A percentile compares a stretch with the other conserved stretches of the same genome.
These are phyloP conservation scores for Canariomyces notabilis DNA, from an alignment of 2,329 filamentous ascomycete genomes.

Conservation along the genomic window DNA sequence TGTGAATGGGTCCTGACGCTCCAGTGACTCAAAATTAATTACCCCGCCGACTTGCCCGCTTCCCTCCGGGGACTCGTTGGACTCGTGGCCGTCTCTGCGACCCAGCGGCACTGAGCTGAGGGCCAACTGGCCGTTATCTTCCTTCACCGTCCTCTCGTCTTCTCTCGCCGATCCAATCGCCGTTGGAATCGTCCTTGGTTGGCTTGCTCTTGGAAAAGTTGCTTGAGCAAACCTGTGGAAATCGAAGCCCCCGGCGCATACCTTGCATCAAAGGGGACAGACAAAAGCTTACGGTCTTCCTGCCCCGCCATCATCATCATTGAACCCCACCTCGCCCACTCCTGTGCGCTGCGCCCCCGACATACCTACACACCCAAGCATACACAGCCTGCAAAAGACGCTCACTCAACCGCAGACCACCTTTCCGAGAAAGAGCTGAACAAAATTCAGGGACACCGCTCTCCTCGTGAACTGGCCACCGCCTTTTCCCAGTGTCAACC, in stretches of 20 bases:
- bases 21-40: not conserved
- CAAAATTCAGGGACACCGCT: too few species aligned
- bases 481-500: conserved; percentile 9
- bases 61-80: not conserved
- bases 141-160: conserved; percentile 10
- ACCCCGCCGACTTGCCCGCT: not conserved
- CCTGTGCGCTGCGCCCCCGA: conserved; percentile 17
- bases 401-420: conserved; percentile 9
- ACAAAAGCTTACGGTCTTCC: not conserved
- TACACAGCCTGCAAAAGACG: conserved; percentile 5
- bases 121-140: conserved; percentile 8
- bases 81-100: conserved; percentile 4
- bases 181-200: not conserved
- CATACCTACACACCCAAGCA: not conserved
- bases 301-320: conserved; percentile 15
- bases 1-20: not conserved
- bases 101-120: conserved; percentile 8
- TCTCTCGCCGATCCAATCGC: conserved; percentile 12
- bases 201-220: not conserved
- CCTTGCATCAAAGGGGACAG: too few species aligned
- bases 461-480: conserved; percentile 11
- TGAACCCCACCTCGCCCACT: conserved; percentile 13
- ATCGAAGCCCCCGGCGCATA: too few species aligned
- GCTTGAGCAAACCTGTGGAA: too few species aligned
- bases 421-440: conserved; percentile 10